Percentiles rank a stretch among this genome's conserved stretches.
phyloP scores from a whole-genome alignment of 1,284 basidiomycete genomes.

The Chalciporus sp. region DNA sequence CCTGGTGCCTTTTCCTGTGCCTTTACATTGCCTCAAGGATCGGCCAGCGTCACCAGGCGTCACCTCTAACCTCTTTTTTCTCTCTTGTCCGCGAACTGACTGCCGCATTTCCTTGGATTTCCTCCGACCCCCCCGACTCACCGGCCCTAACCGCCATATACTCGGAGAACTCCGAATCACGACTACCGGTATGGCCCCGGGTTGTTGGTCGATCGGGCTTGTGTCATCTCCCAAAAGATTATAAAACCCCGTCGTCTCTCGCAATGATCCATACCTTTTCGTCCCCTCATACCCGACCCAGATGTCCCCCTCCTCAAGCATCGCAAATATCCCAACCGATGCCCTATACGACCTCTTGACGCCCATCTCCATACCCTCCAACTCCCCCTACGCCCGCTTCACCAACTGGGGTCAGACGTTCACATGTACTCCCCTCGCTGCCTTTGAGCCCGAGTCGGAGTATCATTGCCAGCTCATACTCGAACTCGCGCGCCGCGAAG shows the following conservation, averaged over 20 bases:
- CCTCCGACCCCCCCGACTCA: background rate
- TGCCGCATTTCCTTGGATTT: background rate
- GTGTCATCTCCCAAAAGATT: constrained; percentile 28
- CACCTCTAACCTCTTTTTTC: background rate
- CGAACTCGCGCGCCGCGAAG: constrained; percentile 80
- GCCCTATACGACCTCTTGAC: constrained; percentile 52
- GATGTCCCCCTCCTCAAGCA: constrained; percentile 11
- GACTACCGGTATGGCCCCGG: background rate
- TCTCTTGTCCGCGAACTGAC: background rate
- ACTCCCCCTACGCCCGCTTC: constrained; percentile 48
- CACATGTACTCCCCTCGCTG: constrained; percentile 59
- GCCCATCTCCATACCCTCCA: constrained; percentile 52
- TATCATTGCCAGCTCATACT: constrained; percentile 79
- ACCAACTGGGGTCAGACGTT: constrained; percentile 76
- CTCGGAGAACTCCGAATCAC: constrained; percentile 13
- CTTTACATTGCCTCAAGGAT: constrained; percentile 4
- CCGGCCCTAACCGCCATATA: constrained; percentile 14
- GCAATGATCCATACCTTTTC: constrained; percentile 20
- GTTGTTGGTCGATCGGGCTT: constrained; percentile 9
- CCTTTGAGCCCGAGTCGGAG: constrained; percentile 80
- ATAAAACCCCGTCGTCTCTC: constrained; percentile 32
- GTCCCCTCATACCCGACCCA: constrained; percentile 4
- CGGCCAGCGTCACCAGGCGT: constrained; percentile 2
- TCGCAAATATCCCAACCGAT: constrained; percentile 40
- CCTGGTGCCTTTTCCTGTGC: background rate